Evolutionary conservation across 169 alveolate genomes (phyloP), one percentile per base, ranked within the genome.

Genomic region (Plasmodium vinckei): DNA sequence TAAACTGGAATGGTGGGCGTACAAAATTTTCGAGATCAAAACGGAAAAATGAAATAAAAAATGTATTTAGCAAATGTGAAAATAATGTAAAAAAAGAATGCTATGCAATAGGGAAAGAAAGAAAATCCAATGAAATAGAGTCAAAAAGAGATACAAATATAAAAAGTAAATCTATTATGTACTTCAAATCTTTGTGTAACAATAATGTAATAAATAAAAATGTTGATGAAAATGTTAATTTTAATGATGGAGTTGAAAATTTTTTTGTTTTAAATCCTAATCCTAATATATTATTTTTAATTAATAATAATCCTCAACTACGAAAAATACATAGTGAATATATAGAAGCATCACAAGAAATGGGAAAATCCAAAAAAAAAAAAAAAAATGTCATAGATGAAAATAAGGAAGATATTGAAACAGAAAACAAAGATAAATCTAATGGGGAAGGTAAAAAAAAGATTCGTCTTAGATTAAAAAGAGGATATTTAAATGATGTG

Each of bases 401-500:
- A 27, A 27, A 27, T 27, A 27, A 27, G 1, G 25, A 21, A 21
- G 25, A 21, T 21, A 21, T 21, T 0, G 33, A 46, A 44, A 53
- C 49, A 54, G 10, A 70, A 17, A 4, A 15, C 0, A 54, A 71
- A 4, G 21, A 10, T 6, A 21, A 42, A 25, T 19, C 21, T 23
- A 56, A 17, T 13, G 19, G n/a, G 2, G 57, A 53, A n/a, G 51
- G 21, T 10, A 72, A 56, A 17, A 17, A 69, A 25, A 82, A 57
- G 17, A 68, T 82, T 47, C 71, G 70, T 25, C 57, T 82, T 42
- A 82, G 33, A 39, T 65, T 82, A 7, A 69, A 82, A 49, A 67
- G 90, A 56, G 90, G 90, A 42, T 82, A 68, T 23, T 27, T 82
- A 71, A 82, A 82, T 54, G 90, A 82, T 15, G 46, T 82, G 46